Evolutionary conservation across 768 basidiomycete species (phyloP).

Genomic region (Infundibulicybe gibba): DNA sequence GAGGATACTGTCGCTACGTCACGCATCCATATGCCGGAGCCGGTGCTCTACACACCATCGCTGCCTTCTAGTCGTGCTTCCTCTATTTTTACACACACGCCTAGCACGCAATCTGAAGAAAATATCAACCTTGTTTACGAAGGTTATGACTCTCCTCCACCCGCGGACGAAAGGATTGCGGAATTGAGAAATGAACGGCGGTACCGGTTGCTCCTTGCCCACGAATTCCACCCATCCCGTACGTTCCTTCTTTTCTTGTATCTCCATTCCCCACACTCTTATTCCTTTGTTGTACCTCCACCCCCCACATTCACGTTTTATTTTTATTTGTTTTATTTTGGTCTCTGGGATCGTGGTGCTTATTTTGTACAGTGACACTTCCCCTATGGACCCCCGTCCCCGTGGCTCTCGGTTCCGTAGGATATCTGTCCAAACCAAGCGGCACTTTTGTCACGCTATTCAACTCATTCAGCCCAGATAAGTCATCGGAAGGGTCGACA

Average conservation of each 20-base stretch:
- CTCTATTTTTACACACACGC: constrained; percentile 24
- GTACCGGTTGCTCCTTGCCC: constrained; percentile 64
- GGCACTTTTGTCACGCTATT: constrained; percentile 72
- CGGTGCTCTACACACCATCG: constrained; percentile 34
- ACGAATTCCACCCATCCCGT: constrained; percentile 70
- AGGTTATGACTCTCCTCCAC: constrained; percentile 36
- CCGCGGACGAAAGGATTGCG: constrained; percentile 30
- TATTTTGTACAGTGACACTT: constrained; percentile 41
- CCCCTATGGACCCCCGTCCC: constrained; percentile 70
- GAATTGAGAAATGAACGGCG: constrained; percentile 57
- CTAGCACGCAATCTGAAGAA: constrained; percentile 19
- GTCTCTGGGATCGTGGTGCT: too few relatives aligned
- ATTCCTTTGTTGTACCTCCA: not conserved
- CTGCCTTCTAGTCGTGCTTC: constrained; percentile 24
- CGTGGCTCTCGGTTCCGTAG: constrained; percentile 68
- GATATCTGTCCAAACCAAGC: constrained; percentile 64
- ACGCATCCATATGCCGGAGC: constrained; percentile 30
- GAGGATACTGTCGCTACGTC: constrained; percentile 31
- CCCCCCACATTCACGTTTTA: not conserved
- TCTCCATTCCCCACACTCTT: too few relatives aligned
- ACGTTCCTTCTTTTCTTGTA: too few relatives aligned
- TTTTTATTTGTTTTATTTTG: not conserved
- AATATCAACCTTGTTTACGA: constrained; percentile 16
- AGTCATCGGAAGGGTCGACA: constrained; percentile 37
- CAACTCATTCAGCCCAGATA: constrained; percentile 57